These are phyloP conservation scores for Pseudocercospora macadamiae DNA, from an alignment of 2,329 filamentous ascomycete species.

Conservation along the genomic window DNA sequence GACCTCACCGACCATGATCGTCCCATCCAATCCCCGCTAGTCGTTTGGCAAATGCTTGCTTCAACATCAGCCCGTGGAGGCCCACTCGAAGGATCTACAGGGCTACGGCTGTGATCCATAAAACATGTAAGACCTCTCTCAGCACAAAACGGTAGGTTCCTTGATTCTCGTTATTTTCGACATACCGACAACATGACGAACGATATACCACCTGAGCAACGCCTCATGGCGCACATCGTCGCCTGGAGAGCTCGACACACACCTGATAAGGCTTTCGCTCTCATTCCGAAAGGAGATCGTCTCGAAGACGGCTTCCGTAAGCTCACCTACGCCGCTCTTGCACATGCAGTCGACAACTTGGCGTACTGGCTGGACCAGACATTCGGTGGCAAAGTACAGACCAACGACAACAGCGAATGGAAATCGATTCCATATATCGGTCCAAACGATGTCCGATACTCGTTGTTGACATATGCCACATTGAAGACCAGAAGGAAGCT, in stretches of 20 bases:
- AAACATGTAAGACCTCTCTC: too few relatives aligned
- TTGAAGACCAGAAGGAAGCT: constrained; percentile 15
- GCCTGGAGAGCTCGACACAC: constrained; percentile 7
- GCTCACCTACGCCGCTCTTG: constrained; percentile 17
- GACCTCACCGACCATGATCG: too few relatives aligned
- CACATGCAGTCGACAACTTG: constrained; percentile 15
- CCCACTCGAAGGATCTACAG: too few relatives aligned
- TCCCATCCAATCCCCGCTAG: too few relatives aligned
- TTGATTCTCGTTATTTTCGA: too few relatives aligned
- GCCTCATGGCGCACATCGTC: background rate
- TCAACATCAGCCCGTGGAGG: too few relatives aligned
- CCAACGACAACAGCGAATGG: background rate
- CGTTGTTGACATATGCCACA: constrained; percentile 14
- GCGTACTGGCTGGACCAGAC: constrained; percentile 25
- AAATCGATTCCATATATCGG: constrained; percentile 21
- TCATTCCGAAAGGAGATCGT: constrained; percentile 12
- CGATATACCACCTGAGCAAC: background rate
- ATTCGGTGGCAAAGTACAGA: background rate
- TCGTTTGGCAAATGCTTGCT: too few relatives aligned
- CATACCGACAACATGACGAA: background rate
- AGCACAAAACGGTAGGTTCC: too few relatives aligned
- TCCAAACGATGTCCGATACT: constrained; percentile 21
- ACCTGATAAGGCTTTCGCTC: constrained; percentile 9
- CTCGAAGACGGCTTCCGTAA: constrained; percentile 20
- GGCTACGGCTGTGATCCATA: too few relatives aligned